phyloP scores from a whole-genome alignment of 2,329 filamentous ascomycete species.

The Exophiala sideris region DNA sequence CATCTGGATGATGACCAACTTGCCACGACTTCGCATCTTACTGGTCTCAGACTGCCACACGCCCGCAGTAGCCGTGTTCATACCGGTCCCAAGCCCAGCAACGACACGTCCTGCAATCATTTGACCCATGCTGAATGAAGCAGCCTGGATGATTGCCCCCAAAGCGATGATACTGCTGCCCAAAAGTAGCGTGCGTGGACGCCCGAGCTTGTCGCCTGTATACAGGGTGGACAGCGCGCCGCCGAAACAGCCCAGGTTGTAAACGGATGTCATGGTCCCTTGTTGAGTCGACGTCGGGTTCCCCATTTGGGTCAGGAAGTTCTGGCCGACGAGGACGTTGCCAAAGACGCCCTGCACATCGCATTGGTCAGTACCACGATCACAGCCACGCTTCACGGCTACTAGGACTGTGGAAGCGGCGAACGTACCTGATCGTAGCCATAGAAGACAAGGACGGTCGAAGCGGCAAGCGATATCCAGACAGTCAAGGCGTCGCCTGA shows the following conservation, averaged over 20 bases:
- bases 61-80: constrained; percentile 41
- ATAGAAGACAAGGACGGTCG: constrained; percentile 51
- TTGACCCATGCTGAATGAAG: constrained; percentile 40
- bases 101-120: constrained; percentile 47
- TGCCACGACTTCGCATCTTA: constrained; percentile 49
- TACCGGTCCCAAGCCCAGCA: constrained; percentile 36
- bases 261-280: constrained; percentile 35
- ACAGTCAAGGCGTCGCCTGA: constrained; percentile 51
- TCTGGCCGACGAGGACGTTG: constrained; percentile 33
- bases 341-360: constrained; percentile 37
- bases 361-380: background rate
- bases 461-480: constrained; percentile 52
- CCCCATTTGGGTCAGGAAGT: constrained; percentile 31
- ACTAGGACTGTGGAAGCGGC: background rate
- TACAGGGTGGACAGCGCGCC: constrained; percentile 51
- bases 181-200: constrained; percentile 41
- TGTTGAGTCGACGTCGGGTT: constrained; percentile 23
- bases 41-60: constrained; percentile 47
- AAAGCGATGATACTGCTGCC: constrained; percentile 42
- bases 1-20: constrained; percentile 53
- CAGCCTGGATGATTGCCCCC: constrained; percentile 43
- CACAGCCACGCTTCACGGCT: background rate
- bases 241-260: constrained; percentile 46
- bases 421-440: constrained; percentile 41
- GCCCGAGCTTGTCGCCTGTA: constrained; percentile 49